These are phyloP conservation scores for Populus hybrid DNA, from an alignment of 441 rosid species.

Conservation along the genomic window DNA sequence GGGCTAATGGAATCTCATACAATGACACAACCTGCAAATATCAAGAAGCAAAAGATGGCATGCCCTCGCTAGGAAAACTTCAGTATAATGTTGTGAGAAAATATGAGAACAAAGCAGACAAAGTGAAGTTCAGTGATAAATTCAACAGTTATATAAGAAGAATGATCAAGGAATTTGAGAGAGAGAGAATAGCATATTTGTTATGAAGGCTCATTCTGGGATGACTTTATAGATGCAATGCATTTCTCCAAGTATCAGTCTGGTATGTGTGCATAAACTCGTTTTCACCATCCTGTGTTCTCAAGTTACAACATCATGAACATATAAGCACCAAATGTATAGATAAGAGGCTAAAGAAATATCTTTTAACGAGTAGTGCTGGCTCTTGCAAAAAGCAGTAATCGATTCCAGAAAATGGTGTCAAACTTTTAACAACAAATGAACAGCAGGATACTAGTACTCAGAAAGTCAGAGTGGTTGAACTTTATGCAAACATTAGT, in stretches of 20 bases:
- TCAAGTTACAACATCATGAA: background rate
- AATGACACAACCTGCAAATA: background rate
- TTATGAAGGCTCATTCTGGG: background rate
- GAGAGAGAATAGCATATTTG: background rate
- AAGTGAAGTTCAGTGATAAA: background rate
- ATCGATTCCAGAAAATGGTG: too few relatives aligned
- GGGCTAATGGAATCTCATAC: background rate
- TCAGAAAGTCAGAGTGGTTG: too few relatives aligned
- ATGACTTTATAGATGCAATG: background rate
- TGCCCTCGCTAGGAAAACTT: background rate
- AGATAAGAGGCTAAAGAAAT: background rate
- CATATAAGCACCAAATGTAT: too few relatives aligned
- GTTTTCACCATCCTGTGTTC: background rate
- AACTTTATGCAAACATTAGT: too few relatives aligned
- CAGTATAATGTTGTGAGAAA: background rate
- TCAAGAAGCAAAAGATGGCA: background rate
- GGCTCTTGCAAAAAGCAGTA: too few relatives aligned
- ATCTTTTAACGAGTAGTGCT: background rate
- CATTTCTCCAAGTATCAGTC: background rate
- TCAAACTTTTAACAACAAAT: too few relatives aligned
- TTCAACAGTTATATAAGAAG: background rate
- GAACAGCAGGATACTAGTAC: too few relatives aligned
- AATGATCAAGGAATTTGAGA: background rate
- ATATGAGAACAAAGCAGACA: background rate
- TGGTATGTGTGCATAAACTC: background rate